These are phyloP conservation scores for Fagus sylvatica DNA, from an alignment of 306 rosid genomes.

Conservation along the genomic window DNA sequence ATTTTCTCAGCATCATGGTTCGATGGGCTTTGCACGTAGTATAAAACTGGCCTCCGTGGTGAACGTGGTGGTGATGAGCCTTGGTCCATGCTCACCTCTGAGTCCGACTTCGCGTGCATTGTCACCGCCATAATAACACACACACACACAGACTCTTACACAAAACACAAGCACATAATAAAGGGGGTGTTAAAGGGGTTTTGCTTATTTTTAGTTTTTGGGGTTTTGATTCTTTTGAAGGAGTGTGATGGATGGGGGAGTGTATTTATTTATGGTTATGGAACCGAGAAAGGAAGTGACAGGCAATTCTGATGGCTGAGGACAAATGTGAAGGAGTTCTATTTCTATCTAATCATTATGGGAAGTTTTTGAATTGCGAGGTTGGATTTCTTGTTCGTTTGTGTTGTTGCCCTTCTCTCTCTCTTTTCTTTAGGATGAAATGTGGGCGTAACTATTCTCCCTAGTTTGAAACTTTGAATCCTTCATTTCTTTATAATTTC, in stretches of 20 bases:
- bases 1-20: slow-evolving; percentile 89
- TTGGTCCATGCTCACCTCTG: slow-evolving; percentile 72
- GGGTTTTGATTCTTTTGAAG: no score
- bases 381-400: not conserved
- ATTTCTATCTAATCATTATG: no score
- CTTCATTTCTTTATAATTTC: no score
- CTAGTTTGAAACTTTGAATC: no score
- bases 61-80: slow-evolving; percentile 64
- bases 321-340: no score
- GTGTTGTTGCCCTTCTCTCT: not conserved
- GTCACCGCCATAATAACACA: not conserved
- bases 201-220: not conserved
- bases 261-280: not conserved
- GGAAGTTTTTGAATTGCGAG: not conserved
- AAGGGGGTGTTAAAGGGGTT: not conserved
- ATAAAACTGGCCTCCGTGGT: slow-evolving; percentile 64
- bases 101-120: slow-evolving; percentile 86
- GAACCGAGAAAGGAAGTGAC: slow-evolving; percentile 14
- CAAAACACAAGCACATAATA: no score
- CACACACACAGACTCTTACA: no score
- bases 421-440: not conserved
- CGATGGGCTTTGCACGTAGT: slow-evolving; percentile 96
- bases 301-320: not conserved
- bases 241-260: no score
- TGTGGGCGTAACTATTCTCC: not conserved